Base-by-base conservation (phyloP, 371 early-diverging fungal genomes). In the Mortierella sp. region DNA sequence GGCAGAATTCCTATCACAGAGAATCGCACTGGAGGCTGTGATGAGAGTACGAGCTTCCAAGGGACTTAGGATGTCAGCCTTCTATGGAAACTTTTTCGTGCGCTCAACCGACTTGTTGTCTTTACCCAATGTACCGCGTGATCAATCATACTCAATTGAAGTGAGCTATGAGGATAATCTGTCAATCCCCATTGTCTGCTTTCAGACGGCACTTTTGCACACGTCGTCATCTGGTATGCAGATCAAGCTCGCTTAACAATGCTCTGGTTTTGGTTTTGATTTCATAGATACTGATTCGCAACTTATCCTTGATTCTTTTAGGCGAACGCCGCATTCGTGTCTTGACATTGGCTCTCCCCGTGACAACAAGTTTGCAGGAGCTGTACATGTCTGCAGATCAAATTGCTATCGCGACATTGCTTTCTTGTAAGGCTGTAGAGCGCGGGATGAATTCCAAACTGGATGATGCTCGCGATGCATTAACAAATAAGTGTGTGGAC, bases 241-340 rank as follows among this genome's bases (percentile, higher is more conserved):
- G 47, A 40, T 0, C 40, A 40, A 17, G 37, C n/a, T 28, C 31
- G 2, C 22, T 23, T 8, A 49, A 49, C 8, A 19, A 3, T 4
- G 19, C 8, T 17, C 23, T 22, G 4, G 7, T 19, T 6, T 22
- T 23, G 22, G n/a, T n/a, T 19, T 49, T 12, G 19, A 49, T 2
- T 8, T 19, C 19, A 0, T 3, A 13, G 53, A 23, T 53, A 53
- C 53, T 53, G 2, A 53, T 29, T 47, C 47, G 47, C 7, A 7
- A 53, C 12, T 15, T 64, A 7, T 60, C 19, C 26, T 61, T 72
- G 28, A 22, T 13, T n/a, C 17, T 40, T 22, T 37, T 19, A 78
- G 94, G 97, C 34, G 98, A 98, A 83, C 91, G 99, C 32, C 93
- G 98, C 49, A 99, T 99, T 76, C 91, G 99, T 58, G 97, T 99